Evolutionary conservation across 2,329 filamentous ascomycete genomes (phyloP), one percentile per base, ranked within the genome.

Genomic region (Penicillium sp.): DNA sequence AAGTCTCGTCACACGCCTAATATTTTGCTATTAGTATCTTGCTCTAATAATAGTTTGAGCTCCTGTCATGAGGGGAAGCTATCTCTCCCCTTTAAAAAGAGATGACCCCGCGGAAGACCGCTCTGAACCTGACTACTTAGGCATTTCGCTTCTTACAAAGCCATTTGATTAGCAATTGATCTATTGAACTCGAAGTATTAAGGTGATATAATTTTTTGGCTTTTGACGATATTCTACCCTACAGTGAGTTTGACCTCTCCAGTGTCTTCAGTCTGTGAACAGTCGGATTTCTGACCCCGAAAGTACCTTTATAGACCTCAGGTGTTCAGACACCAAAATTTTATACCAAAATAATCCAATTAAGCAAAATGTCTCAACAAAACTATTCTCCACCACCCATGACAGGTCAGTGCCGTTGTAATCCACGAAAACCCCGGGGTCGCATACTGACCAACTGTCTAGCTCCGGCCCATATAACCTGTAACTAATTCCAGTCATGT

Each of bases 381-480:
- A 11, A 37, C 5, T 48, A 48, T 28, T 22, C 45, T 3, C 45
- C 45, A 6, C 45, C 45, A 11, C 52, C 52, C 7, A 55, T 50
- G 45, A 28, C 52, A 16, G 52, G 52, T 55, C 25, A 5, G 25
- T 25, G 2, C 35, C 3, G 14, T 12, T 4, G 0, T 7, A 11
- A 14, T 7, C 2, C n/a, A 16, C 0, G 11, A 12, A 11, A 30
- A 38, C 4, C n/a, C 22, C 22, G 22, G 22, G 26, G 7, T 2
- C 11, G 12, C 2, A 28, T 35, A 35, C 41, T 51, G 11, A 51
- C 25, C 8, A 3, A 7, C 1, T 9, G 1, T 12, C 12, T 12
- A 63, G 61, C 61, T 7, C 61, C 61, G 5, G 58, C 61, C 0
- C 51, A 63, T 55, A 46, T 62, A 25, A 62, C 61, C 11, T 47